Evolutionary conservation across 1,139 yeast species (phyloP), one percentile per base, ranked within the genome.

Genomic region (Diutina ranongensis): DNA sequence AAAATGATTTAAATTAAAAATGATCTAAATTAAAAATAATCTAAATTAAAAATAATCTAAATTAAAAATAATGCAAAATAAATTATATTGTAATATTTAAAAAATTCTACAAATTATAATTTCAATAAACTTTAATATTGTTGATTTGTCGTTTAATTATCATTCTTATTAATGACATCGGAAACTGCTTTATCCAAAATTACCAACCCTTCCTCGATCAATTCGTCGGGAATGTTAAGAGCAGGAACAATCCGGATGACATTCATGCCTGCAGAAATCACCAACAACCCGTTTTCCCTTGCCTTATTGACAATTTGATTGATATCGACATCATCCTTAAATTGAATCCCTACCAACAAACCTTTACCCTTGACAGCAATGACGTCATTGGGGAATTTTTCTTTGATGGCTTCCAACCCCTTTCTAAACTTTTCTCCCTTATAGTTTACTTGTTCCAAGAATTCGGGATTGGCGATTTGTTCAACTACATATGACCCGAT

Each of bases 171-270:
- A 12, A 31, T 31, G 15, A 35, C 40, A 13, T 35, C 40, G 27
- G 22, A 12, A 4, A 77, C 62, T 32, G 79, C 72, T 45, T 66
- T 58, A 48, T 73, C 80, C 49, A 92, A 74, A 45, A 87, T 75
- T 16, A 68, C 71, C 48, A 89, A 64, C 21, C 97, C 98, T 53
- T 77, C 75, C 38, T 71, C 70, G 45, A 87, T 77, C 41, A 74
- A 76, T 25, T 77, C 80, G 47, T 81, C 78, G 28, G 80, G 83
- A 50, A 88, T 87, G 54, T 84, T 88, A 59, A 92, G 72, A 3
- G 98, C 94, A 20, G 98, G 98, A 20, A 92, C 94, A 50, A 92
- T 71, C 64, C 98, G 77, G 45, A 92, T 67, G 4, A 94, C 92
- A 59, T 88, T 88, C 58, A 82, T 80, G 46, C 97, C 98, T 13